A percentile compares a stretch with the other conserved stretches of the same genome.
Evolutionary conservation across 345 rosid species (phyloP).

Genomic region (Linum tenue): DNA sequence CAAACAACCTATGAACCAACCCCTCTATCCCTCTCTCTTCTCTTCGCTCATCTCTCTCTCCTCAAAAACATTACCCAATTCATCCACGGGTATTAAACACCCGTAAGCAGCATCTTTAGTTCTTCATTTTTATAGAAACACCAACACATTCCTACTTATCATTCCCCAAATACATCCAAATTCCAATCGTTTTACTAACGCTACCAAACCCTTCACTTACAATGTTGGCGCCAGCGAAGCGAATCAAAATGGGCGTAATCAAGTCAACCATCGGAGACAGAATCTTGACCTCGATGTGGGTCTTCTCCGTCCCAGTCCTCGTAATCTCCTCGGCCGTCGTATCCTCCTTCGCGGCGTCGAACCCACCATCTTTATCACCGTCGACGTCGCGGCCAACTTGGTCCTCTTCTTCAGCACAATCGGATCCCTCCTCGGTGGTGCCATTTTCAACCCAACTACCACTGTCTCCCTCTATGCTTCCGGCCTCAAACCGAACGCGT

Average conservation of each 20-base stretch:
- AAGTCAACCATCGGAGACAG: not conserved
- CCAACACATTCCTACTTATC: not conserved
- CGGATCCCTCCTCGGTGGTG: constrained; percentile 20
- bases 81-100: too few relatives aligned
- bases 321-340: constrained; percentile 10
- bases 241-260: not conserved
- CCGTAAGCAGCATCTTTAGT: not conserved
- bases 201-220: too few relatives aligned
- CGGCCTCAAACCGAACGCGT: not conserved
- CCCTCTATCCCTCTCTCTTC: too few relatives aligned
- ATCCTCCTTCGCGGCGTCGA: constrained; percentile 5
- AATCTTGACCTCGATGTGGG: constrained; percentile 21
- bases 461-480: constrained; percentile 13
- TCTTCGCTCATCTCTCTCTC: too few relatives aligned
- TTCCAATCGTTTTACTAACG: not conserved
- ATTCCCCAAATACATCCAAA: not conserved
- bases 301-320: constrained; percentile 15
- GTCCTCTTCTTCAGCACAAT: constrained; percentile 17
- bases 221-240: too few relatives aligned
- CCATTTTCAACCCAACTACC: constrained; percentile 22
- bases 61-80: too few relatives aligned
- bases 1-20: too few relatives aligned
- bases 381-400: constrained; percentile 13
- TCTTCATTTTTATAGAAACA: not conserved
- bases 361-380: constrained; percentile 14